Evolutionary conservation across 257 asterid genomes (phyloP), one percentile per base, ranked within the genome.

Genomic region (Cinchona pubescens): DNA sequence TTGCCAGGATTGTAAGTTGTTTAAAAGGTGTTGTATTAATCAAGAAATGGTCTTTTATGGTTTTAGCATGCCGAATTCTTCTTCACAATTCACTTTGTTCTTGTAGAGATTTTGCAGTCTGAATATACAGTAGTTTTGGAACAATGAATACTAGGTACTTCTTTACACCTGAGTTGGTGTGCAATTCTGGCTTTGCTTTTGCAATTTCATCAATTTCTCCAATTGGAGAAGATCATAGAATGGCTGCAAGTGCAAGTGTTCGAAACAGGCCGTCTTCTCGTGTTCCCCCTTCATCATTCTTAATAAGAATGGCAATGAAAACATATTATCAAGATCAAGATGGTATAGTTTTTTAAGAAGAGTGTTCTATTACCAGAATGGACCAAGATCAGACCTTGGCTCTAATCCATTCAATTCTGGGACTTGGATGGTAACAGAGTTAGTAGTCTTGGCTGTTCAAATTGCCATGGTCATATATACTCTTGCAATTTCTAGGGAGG

Each of bases 331-430:
- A 12, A 83, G 98, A 64, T 85, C 99, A 32, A 86, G 91, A 78
- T 83, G 91, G 87, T 94, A 85, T 67, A 82, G 79, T 71, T 94
- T 90, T 78, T 56, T 92, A 79, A 88, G 99, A 69, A 89, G 99
- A 59, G 94, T 92, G 2, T 94, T 92, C 68, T 97, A 88, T 74
- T 89, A 92, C 86, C 99, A 94, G 71, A 94, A 92, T 43, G 96
- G 96, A 23, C 86, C 96, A 23, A 90, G 97, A 62, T 82, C 97
- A 32, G 90, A 88, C 34, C 90, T 88, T 34, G 97, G 91, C 14
- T 93, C 99, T 8, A 92, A 92, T 46, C 99, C 99, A 0, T 89
- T 94, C 29, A 90, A 92, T 76, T 86, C 99, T 1, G 13, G 79
- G 69, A 79, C 78, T 25, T 94, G 98, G 97, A 89, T 94, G 89